Evolutionary conservation across 2,329 filamentous ascomycete species (phyloP), one percentile per base, ranked within the genome.

Genomic region (Ilyonectria mors-panacis): DNA sequence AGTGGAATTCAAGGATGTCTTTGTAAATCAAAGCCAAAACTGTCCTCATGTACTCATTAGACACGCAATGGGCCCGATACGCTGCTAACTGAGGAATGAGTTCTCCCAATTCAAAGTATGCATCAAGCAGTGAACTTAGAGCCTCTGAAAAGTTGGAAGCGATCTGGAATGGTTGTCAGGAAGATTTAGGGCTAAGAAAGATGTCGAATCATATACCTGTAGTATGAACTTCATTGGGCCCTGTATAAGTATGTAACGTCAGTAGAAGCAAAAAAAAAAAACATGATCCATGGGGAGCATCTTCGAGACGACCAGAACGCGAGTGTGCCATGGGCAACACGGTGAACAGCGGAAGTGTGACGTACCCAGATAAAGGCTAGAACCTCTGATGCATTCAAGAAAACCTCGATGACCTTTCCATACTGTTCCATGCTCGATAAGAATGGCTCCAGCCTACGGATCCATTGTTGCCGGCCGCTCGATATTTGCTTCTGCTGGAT

Each of bases 311-410:
- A 26, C 26, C 26, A 26, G 26, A 26, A 26, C 5, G 26, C 26
- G 5, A 26, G 26, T 26, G 26, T 26, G 26, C 5, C 5, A 23
- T 23, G 23, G 23, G 4, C 23, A 4, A 26, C 23, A 26, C 23
- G 23, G 3, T 1, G 23, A 26, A 6, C 26, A 26, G 6, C 26
- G 26, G 4, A 19, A 19, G 42, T 21, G 21, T 12, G 15, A 21
- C 53, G 9, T n/a, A 59, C 56, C 73, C 86, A 86, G 2, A 78
- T 87, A 44, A 74, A 68, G 4, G 66, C 66, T 1, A 68, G 44
- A 19, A 55, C 19, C 1, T 65, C 57, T 6, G 51, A 61, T 5
- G 53, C 44, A 37, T 68, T 68, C n/a, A 68, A 30, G 26, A 68
- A 68, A 5, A 59, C 21, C 37, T 68, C 66, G 17, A 68, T 54